phyloP scores from a whole-genome alignment of 192 early-diverging fungal species.

The Backusella liffmaniae region DNA sequence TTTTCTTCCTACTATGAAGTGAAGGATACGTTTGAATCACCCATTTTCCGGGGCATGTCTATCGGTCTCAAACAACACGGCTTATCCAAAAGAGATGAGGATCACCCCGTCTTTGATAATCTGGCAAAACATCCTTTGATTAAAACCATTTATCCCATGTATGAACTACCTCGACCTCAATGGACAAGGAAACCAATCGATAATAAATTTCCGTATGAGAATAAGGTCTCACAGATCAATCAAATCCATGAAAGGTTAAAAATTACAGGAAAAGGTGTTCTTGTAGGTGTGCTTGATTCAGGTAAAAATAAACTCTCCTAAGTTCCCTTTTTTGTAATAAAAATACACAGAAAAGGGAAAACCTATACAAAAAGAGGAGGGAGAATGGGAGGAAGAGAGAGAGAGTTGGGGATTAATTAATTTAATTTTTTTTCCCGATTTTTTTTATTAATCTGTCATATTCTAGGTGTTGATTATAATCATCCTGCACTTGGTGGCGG shows the following conservation, averaged over 20 bases:
- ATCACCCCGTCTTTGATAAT: not conserved
- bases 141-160: conserved; percentile 29
- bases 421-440: not conserved
- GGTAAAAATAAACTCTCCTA: conserved; percentile 33
- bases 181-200: not conserved
- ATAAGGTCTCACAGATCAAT: conserved; percentile 48
- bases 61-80: not conserved
- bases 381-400: not conserved
- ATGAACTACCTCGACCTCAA: conserved; percentile 17
- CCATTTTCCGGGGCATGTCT: conserved; percentile 14
- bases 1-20: not conserved
- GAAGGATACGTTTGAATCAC: conserved; percentile 7
- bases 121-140: conserved; percentile 5
- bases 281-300: conserved; percentile 63
- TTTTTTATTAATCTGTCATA: not conserved
- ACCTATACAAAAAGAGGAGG: not conserved
- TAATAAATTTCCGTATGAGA: conserved; percentile 18
- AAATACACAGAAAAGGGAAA: not conserved
- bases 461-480: conserved; percentile 49
- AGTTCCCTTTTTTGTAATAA: not conserved
- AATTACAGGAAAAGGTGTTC: conserved; percentile 58
- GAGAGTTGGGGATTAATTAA: not conserved
- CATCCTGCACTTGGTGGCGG: conserved; percentile 67
- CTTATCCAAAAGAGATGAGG: not conserved
- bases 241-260: conserved; percentile 45